Evolutionary conservation across 2,329 filamentous ascomycete species (phyloP).

Genomic region (Penicillium sp.): DNA sequence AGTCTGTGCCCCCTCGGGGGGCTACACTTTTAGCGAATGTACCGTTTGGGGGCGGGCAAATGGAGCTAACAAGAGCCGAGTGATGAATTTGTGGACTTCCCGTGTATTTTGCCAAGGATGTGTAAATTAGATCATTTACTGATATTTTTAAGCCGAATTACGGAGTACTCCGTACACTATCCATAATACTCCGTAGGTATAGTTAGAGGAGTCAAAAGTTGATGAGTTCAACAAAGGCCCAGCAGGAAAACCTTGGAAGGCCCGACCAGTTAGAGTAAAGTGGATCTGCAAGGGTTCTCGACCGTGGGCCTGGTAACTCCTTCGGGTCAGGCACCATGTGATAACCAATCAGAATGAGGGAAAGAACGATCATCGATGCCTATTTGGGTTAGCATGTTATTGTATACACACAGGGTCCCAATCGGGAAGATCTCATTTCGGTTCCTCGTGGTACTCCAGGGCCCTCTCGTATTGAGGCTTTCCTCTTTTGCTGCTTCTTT

Average conservation of each 20-base stretch:
- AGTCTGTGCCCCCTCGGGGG: constrained; percentile 22
- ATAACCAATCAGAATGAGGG: constrained; percentile 6
- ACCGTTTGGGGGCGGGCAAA: not conserved
- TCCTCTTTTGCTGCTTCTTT: not conserved
- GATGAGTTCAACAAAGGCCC: not conserved
- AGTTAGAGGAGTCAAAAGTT: not conserved
- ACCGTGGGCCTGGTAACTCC: not conserved
- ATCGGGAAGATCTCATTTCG: constrained; percentile 7
- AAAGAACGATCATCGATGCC: not conserved
- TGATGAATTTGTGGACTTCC: not conserved
- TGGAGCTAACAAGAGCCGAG: not conserved
- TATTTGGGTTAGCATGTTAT: constrained; percentile 3
- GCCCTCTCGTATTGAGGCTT: not conserved
- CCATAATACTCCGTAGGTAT: not conserved
- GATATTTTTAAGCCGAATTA: not conserved
- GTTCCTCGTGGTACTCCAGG: constrained; percentile 6
- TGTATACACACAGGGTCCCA: constrained; percentile 8
- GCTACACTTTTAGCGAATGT: constrained; percentile 14
- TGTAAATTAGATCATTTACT: not conserved
- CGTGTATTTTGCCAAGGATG: not conserved
- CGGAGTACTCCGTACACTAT: not conserved
- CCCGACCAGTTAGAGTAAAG: not conserved
- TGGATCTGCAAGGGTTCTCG: constrained; percentile 4
- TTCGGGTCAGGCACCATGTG: constrained; percentile 19
- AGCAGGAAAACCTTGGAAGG: not conserved